Evolutionary conservation across 768 basidiomycete genomes (phyloP).

Genomic region (Termitomyces sp.): DNA sequence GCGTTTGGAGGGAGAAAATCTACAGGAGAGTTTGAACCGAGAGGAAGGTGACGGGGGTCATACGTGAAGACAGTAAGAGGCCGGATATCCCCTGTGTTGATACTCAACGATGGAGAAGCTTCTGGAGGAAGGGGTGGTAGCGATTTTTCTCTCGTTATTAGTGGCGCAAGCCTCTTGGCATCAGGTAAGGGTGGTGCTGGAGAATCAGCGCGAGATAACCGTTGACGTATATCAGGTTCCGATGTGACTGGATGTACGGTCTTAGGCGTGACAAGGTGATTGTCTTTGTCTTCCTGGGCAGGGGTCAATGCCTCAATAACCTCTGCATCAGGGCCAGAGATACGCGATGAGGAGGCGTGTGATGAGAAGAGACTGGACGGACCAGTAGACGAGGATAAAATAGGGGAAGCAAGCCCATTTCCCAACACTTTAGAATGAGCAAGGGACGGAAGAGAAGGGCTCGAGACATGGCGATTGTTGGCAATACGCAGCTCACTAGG

Average conservation of each 20-base stretch:
- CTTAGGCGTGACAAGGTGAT: conserved; percentile 22
- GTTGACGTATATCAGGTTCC: conserved; percentile 57
- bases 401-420: conserved; percentile 41
- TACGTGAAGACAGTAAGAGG: conserved; percentile 64
- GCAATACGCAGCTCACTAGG: conserved; percentile 34
- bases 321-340: conserved; percentile 53
- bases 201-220: conserved; percentile 25
- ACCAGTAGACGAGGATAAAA: conserved; percentile 74
- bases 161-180: conserved; percentile 10
- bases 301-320: conserved; percentile 34
- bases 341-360: conserved; percentile 69
- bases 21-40: conserved; percentile 35
- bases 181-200: conserved; percentile 23
- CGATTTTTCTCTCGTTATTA: conserved; percentile 54
- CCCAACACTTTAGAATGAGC: conserved; percentile 42
- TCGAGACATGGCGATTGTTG: conserved; percentile 56
- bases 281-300: conserved; percentile 41
- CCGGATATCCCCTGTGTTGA: conserved; percentile 34
- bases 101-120: conserved; percentile 30
- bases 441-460: conserved; percentile 60
- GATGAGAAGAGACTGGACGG: conserved; percentile 73
- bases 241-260: conserved; percentile 51
- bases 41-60: conserved; percentile 45
- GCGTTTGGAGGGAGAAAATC: conserved; percentile 59
- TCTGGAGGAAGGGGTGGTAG: conserved; percentile 70